phyloP scores from a whole-genome alignment of 2,329 filamentous ascomycete genomes.

The Monilinia fructigena region DNA sequence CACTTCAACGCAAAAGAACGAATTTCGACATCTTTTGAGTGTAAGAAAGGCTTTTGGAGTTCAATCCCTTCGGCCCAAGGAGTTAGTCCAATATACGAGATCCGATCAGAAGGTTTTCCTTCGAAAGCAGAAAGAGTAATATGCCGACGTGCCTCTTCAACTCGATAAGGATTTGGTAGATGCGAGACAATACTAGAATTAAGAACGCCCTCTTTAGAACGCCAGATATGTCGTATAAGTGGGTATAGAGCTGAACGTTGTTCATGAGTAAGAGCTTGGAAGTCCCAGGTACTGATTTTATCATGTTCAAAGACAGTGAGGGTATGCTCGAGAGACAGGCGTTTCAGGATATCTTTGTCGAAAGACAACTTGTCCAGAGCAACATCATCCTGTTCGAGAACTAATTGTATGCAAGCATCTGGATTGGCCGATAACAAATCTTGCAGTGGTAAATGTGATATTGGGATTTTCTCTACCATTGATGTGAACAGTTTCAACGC shows the following conservation, averaged over 20 bases:
- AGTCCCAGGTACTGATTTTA: neutral
- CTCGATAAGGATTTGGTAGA: neutral
- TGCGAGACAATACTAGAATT: neutral
- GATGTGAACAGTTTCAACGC: neutral
- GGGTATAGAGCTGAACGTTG: neutral
- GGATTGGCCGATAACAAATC: too few species aligned
- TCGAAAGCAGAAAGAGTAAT: neutral
- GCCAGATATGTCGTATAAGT: neutral
- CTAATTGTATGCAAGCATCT: neutral
- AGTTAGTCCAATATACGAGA: neutral
- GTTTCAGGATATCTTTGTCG: neutral
- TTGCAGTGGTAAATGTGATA: neutral
- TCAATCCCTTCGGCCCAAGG: constrained; percentile 1
- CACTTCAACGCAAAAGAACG: neutral
- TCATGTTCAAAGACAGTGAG: neutral
- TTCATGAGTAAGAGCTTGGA: neutral
- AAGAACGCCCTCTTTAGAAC: neutral
- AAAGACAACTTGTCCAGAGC: neutral
- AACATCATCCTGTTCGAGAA: neutral
- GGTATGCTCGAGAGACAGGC: neutral
- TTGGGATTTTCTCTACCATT: neutral
- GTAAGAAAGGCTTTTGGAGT: neutral
- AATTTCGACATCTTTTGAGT: neutral
- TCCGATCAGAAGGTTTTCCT: too few species aligned
- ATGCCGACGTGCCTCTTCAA: neutral